Conservation (phyloP, 163 green algal genomes). For the Chlamydomonas reinhardtii region DNA sequence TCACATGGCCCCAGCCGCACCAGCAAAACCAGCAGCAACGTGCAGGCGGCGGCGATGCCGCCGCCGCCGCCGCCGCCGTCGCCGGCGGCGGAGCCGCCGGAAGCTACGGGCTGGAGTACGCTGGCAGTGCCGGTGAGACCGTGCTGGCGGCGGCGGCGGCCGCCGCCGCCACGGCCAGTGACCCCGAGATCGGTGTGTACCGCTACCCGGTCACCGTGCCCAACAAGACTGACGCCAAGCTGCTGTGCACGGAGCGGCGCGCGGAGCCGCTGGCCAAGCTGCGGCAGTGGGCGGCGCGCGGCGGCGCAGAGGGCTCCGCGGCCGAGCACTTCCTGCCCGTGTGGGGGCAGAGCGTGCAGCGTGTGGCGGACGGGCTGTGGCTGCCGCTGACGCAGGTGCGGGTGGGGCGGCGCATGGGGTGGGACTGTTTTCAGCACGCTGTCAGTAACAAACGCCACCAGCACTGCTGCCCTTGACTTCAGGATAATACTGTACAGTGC, state of each 20-base stretch:
- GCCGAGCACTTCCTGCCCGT: not conserved
- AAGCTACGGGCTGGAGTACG: not conserved
- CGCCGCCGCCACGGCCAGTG: too few species aligned
- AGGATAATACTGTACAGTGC: too few species aligned
- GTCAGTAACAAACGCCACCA: too few species aligned
- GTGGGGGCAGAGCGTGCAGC: constrained; percentile 33
- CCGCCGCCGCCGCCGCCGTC: not conserved
- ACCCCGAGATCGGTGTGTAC: constrained; percentile 3
- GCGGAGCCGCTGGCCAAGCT: constrained; percentile 15
- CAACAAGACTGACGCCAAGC: not conserved
- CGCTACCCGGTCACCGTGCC: not conserved
- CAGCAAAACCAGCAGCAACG: not conserved
- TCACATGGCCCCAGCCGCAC: not conserved
- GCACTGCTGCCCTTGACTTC: too few species aligned
- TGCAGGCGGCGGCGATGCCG: not conserved
- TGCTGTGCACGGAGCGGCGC: constrained; percentile 3
- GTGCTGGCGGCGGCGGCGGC: not conserved
- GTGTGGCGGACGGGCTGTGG: constrained; percentile 15
- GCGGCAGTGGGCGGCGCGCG: not conserved
- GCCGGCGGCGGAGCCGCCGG: not conserved
- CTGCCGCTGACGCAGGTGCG: constrained; percentile 34
- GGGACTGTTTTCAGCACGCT: too few species aligned
- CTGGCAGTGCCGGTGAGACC: not conserved
- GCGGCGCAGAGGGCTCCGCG: not conserved
- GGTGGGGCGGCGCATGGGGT: too few species aligned